Base-by-base conservation (phyloP, 1,139 yeast genomes). In the Candida tropicalis region DNA sequence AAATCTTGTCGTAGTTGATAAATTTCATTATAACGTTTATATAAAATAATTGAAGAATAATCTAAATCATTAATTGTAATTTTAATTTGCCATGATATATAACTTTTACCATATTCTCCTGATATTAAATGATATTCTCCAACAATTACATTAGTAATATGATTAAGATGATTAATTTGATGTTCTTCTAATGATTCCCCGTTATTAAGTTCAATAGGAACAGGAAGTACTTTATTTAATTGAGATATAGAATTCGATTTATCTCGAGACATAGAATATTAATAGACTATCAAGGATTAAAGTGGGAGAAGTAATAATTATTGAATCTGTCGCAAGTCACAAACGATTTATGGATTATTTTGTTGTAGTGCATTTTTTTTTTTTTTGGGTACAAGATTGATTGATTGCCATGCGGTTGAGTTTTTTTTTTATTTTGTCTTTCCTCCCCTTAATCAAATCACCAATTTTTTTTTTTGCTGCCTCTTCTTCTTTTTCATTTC, bases 1-100 rank as follows among this genome's bases (percentile, higher is more conserved):
- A 88, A 59, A 8, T 58, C 54, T 1, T 54, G 52, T 25, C 85
- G 68, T 26, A 87, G 68, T 29, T 49, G 47, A 38, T 69, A 84
- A 47, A 88, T 75, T 47, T 87, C 95, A 44, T 79, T 75, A 58
- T 84, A 87, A 45, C 95, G 65, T 56, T 81, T 81, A 53, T 82
- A 74, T 11, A 82, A 53, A 24, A 66, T 60, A 13, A 84, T 72
- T 26, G 74, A 70, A 0, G 82, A 70, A 33, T 79, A 79, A 26
- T 60, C 55, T 7, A 72, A 61, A 41, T 73, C 73, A 36, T 67
- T 62, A 6, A 79, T 62, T 5, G 72, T 70, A 10, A 78, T 64
- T 44, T 68, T 66, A 17, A 79, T 66, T 1, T 72, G 58, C 82
- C 83, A 79, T 16, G 73, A 73, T 3, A 70, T 60, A 53, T 77